phyloP scores from a whole-genome alignment of 2,329 filamentous ascomycete genomes.

The Periconia macrospinosa region DNA sequence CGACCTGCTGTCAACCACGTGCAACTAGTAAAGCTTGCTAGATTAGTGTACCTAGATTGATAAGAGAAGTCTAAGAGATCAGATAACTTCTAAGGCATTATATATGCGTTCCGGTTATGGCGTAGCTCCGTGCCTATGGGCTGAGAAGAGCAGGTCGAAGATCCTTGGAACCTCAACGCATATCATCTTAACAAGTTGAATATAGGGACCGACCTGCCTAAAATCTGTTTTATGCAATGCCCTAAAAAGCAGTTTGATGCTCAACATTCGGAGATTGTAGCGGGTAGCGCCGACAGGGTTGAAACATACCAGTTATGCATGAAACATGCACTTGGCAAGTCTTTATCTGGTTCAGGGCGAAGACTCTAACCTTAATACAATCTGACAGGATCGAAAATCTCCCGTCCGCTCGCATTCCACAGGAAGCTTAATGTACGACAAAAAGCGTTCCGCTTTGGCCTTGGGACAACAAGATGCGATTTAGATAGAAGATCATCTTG shows the following conservation, averaged over 20 bases:
- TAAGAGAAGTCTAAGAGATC: background rate
- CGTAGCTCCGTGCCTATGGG: background rate
- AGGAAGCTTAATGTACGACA: too few relatives aligned
- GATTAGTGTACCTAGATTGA: background rate
- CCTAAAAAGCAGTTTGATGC: background rate
- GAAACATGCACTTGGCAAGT: too few relatives aligned
- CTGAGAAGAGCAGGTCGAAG: background rate
- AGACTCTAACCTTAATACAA: too few relatives aligned
- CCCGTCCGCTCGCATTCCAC: too few relatives aligned
- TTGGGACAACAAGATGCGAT: too few relatives aligned
- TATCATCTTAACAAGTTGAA: background rate
- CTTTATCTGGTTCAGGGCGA: too few relatives aligned
- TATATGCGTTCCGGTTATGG: background rate
- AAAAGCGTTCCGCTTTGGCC: too few relatives aligned
- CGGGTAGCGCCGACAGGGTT: background rate
- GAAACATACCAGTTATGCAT: background rate
- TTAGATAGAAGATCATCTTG: too few relatives aligned
- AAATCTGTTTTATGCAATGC: background rate
- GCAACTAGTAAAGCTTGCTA: background rate
- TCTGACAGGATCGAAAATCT: too few relatives aligned
- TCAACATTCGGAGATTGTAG: background rate
- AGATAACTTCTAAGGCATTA: background rate
- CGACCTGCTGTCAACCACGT: background rate
- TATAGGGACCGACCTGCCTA: background rate
- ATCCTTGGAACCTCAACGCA: background rate